These are phyloP conservation scores for Geranomyces michiganensis DNA, from an alignment of 192 early-diverging fungal genomes.

Conservation along the genomic window DNA sequence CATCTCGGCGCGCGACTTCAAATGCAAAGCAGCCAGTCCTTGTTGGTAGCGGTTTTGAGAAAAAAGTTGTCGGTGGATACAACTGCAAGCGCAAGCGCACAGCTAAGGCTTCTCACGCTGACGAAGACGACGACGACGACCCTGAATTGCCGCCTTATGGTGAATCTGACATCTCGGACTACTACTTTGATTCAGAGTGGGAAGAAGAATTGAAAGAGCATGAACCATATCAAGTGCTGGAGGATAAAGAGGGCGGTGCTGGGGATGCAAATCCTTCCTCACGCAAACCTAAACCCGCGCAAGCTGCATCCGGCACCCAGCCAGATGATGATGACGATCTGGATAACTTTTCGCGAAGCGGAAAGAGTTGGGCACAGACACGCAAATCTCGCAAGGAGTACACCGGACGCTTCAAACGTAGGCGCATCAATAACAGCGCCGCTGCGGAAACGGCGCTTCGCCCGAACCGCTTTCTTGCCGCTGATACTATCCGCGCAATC, in stretches of 20 bases:
- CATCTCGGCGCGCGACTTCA: background rate
- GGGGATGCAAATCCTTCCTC: background rate
- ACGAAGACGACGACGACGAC: conserved; percentile 29
- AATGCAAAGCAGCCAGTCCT: background rate
- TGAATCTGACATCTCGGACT: conserved; percentile 47
- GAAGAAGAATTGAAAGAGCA: conserved; percentile 24
- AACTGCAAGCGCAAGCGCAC: conserved; percentile 5
- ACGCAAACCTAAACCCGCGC: no score
- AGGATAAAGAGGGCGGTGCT: background rate
- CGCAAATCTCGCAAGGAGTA: background rate
- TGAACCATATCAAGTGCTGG: background rate
- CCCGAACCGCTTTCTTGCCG: background rate
- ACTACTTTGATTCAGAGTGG: conserved; percentile 47
- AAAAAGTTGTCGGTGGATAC: conserved; percentile 33
- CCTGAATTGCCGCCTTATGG: conserved; percentile 48
- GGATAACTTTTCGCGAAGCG: conserved; percentile 19
- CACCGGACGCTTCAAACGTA: background rate
- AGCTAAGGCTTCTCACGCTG: background rate
- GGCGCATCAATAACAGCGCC: background rate
- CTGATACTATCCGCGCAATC: conserved; percentile 7
- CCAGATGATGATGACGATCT: conserved; percentile 12
- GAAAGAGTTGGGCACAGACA: background rate
- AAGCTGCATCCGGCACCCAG: background rate
- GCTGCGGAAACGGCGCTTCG: background rate
- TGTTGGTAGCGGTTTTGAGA: background rate